Percentiles rank a stretch among this genome's conserved stretches.
phyloP scores from a whole-genome alignment of 768 basidiomycete species.

The Sporobolomyces roseus region DNA sequence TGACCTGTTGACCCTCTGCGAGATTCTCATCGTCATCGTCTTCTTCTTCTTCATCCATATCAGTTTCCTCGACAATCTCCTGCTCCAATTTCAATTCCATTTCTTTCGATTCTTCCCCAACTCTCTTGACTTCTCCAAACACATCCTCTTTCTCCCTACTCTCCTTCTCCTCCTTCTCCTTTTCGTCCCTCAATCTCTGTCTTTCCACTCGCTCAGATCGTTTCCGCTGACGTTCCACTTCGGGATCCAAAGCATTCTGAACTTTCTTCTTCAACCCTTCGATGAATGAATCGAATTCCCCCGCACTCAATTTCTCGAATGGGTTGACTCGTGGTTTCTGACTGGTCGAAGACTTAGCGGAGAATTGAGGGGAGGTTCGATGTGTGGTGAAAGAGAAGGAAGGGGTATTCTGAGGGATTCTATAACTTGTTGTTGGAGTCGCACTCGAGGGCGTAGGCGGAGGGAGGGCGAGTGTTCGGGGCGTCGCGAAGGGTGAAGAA shows the following conservation, averaged over 20 bases:
- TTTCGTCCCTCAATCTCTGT: background rate
- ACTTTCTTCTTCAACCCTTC: background rate
- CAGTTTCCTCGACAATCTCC: background rate
- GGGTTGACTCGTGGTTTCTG: background rate
- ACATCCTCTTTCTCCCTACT: background rate
- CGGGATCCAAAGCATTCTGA: constrained; percentile 7
- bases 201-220: background rate
- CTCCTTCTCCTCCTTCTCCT: background rate
- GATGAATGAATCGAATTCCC: constrained; percentile 1
- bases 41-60: background rate
- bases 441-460: background rate
- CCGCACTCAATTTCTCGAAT: constrained; percentile 4
- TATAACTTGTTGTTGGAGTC: no score
- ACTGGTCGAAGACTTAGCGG: no score
- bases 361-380: background rate
- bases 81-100: no score
- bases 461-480: no score
- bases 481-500: no score
- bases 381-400: background rate
- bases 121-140: constrained; percentile 12
- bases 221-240: background rate
- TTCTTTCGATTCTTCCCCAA: no score
- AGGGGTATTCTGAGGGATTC: constrained; percentile 4
- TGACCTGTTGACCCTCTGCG: background rate
- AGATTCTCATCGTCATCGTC: constrained; percentile 5